These are phyloP conservation scores for Aspergillus chevalieri DNA, from an alignment of 2,329 filamentous ascomycete species.

Conservation along the genomic window DNA sequence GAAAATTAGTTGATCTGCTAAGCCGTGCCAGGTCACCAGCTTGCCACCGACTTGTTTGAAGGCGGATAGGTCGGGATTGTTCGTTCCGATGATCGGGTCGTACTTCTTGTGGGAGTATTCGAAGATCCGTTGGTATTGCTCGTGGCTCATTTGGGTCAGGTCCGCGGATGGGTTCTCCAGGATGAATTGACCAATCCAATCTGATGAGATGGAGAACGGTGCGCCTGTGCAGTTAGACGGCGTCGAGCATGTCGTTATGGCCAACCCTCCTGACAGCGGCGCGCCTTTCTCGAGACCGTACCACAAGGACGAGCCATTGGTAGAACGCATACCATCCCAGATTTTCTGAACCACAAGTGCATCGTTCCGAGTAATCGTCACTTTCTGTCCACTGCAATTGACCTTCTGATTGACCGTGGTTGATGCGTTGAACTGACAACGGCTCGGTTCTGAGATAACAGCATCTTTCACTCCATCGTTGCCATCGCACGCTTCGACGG, in stretches of 20 bases:
- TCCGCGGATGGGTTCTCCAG: conserved; percentile 26
- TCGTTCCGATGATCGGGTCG: conserved; percentile 30
- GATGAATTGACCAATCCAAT: conserved; percentile 33
- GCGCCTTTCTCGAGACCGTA: conserved; percentile 26
- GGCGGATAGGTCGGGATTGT: conserved; percentile 30
- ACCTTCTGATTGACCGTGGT: conserved; percentile 11
- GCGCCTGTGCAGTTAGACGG: conserved; percentile 15
- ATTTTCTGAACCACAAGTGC: conserved; percentile 23
- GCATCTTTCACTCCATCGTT: conserved; percentile 34
- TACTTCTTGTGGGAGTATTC: conserved; percentile 23
- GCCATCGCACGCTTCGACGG: conserved; percentile 30
- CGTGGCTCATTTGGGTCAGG: conserved; percentile 23
- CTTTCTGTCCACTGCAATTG: conserved; percentile 11
- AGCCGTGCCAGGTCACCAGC: conserved; percentile 41
- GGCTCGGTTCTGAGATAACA: conserved; percentile 7
- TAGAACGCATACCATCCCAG: conserved; percentile 25
- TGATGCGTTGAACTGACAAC: conserved; percentile 21
- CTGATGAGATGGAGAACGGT: conserved; percentile 23
- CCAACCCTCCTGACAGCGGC: conserved; percentile 18
- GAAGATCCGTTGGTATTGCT: conserved; percentile 19
- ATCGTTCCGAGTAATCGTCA: conserved; percentile 21
- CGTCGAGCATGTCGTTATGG: conserved; percentile 18
- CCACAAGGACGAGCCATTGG: conserved; percentile 23
- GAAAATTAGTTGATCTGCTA: conserved; percentile 35
- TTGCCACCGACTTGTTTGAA: conserved; percentile 37